Conservation (phyloP, 2,329 filamentous ascomycete species). For the Talaromyces sp. region DNA sequence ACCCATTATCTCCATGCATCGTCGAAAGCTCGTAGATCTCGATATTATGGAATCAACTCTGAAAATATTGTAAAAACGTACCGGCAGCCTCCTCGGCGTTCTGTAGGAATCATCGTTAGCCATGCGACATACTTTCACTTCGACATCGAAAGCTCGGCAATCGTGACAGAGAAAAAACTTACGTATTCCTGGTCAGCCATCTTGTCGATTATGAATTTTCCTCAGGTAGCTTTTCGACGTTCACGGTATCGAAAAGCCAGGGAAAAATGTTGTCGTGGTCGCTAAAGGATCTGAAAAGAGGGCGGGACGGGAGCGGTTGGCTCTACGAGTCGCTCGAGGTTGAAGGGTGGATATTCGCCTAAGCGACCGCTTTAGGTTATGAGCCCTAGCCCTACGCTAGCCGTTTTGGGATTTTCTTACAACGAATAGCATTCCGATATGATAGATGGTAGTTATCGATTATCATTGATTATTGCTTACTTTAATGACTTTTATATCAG, state of each 20-base stretch:
- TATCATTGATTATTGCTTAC: neutral
- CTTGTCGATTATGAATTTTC: slow-evolving; percentile 51
- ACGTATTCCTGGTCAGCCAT: slow-evolving; percentile 91
- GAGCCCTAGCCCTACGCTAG: slow-evolving; percentile 36
- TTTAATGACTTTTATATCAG: neutral
- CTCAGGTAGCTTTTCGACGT: slow-evolving; percentile 44
- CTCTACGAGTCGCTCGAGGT: slow-evolving; percentile 25
- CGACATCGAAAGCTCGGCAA: neutral
- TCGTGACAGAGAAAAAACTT: slow-evolving; percentile 44
- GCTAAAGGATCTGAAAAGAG: slow-evolving; percentile 30
- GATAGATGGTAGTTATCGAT: neutral
- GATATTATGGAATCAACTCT: neutral
- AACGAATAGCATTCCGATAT: neutral
- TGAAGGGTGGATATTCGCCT: slow-evolving; percentile 40
- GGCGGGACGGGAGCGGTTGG: slow-evolving; percentile 26
- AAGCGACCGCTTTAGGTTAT: slow-evolving; percentile 41
- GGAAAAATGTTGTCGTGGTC: slow-evolving; percentile 36
- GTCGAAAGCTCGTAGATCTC: neutral
- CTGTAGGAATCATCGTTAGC: slow-evolving; percentile 51
- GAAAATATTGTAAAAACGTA: slow-evolving; percentile 41
- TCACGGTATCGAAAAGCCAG: slow-evolving; percentile 45
- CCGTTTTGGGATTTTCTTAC: slow-evolving; percentile 21
- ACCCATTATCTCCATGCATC: neutral
- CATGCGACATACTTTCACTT: neutral
- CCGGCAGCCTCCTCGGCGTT: slow-evolving; percentile 94